Base-by-base conservation (phyloP, 805 yeast genomes). In the Suhomyces tanzawaensis region DNA sequence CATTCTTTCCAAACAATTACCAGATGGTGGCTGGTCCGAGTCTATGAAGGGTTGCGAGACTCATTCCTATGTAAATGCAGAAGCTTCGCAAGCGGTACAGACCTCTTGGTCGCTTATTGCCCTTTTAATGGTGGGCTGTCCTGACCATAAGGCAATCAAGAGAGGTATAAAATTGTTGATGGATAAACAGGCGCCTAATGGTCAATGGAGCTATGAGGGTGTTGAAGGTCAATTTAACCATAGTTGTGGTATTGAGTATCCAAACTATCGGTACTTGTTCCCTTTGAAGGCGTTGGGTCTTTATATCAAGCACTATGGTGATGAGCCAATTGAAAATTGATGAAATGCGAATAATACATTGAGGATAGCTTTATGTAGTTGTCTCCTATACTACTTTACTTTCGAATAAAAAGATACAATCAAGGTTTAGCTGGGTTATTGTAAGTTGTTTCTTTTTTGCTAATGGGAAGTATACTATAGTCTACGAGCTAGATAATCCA, bases 11-110 rank as follows among this genome's bases (percentile, higher is more conserved):
- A 79, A 84, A 49, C 98, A 91, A 57, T 71, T 82, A 52, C 61
- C 56, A 3, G 98, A 93, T 60, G 99, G 99, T 17, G 99, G 99
- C 1, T 93, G 99, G 99, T 86, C 95, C 39, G 99, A 93, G 62
- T 76, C 86, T 7, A 88, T 91, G 86, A 82, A 91, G 56, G 79
- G 95, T 3, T 81, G 91, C 52, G 98, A 91, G 56, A 74, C 90
- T 0, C 79, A 76, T 43, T 70, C 82, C 0, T 91, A 89, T 58
- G 85, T 90, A 2, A 79, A 81, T 31, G 75, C 79, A 11, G 65
- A 66, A 3, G 69, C 68, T 17, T 79, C 95, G 1, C 70, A 82
- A 36, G 82, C 82, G 0, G 96, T 91, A 1, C 97, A 90, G 57
- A 89, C 98, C 0, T 75, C 96, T 0, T 93, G 99, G 99, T 95